These are phyloP conservation scores for Cryptosporidium meleagridis DNA, from an alignment of 169 alveolate species.

Conservation along the genomic window DNA sequence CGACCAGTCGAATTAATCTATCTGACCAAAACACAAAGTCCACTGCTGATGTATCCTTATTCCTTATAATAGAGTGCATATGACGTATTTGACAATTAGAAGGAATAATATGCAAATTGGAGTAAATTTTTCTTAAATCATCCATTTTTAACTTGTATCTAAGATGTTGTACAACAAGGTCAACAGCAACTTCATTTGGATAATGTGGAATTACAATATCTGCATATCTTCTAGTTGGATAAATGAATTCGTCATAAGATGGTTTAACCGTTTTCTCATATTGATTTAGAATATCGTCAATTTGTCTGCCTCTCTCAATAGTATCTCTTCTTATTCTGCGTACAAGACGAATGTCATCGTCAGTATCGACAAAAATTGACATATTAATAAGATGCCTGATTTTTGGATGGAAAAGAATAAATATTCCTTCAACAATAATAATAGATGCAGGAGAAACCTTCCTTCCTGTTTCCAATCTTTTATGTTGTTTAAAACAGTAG, in stretches of 20 bases:
- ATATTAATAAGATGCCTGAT: conserved; percentile 83
- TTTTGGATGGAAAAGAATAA: conserved; percentile 82
- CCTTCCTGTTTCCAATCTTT: conserved; percentile 74
- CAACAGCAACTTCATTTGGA: conserved; percentile 77
- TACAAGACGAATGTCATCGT: conserved; percentile 84
- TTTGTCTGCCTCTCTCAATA: conserved; percentile 81
- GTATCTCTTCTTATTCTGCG: conserved; percentile 80
- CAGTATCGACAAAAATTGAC: conserved; percentile 86
- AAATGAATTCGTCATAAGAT: conserved; percentile 82
- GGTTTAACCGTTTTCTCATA: conserved; percentile 82
- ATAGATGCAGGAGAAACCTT: conserved; percentile 78
- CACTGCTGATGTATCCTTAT: conserved; percentile 46
- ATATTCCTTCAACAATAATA: conserved; percentile 87
- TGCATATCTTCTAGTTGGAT: conserved; percentile 85
- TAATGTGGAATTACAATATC: conserved; percentile 82
- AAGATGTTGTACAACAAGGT: conserved; percentile 75
- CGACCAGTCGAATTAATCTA: conserved; percentile 73
- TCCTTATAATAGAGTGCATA: conserved; percentile 72
- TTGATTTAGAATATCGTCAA: conserved; percentile 77
- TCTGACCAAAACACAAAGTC: conserved; percentile 76
- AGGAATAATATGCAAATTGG: conserved; percentile 66
- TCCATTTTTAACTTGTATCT: conserved; percentile 60
- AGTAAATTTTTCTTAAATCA: conserved; percentile 67
- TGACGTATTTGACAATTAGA: conserved; percentile 74
- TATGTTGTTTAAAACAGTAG: conserved; percentile 80